A percentile compares a stretch with the other conserved stretches of the same genome.
phyloP scores from a whole-genome alignment of 78 protist species.

The Dictyostelium brefeldianum region DNA sequence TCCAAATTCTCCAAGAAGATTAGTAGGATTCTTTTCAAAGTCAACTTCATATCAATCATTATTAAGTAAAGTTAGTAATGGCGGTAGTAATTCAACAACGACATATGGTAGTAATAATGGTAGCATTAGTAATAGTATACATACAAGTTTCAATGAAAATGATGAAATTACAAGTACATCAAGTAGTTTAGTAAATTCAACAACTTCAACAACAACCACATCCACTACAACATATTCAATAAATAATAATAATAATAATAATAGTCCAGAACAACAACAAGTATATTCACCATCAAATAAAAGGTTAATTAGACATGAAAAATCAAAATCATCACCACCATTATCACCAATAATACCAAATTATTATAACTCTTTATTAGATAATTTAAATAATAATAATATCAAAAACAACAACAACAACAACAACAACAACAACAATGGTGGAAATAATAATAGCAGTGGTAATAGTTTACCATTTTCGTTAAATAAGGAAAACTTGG shows the following conservation, averaged over 20 bases:
- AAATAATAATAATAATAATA: background rate
- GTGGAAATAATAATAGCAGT: background rate
- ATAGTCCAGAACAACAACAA: background rate
- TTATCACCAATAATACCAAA: conserved; percentile 21
- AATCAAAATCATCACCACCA: conserved; percentile 45
- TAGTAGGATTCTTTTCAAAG: conserved; percentile 32
- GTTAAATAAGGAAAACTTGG: background rate
- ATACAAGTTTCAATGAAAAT: background rate
- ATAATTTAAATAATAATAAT: background rate
- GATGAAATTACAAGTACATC: background rate
- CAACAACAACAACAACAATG: background rate
- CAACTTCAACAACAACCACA: background rate
- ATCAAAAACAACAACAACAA: background rate
- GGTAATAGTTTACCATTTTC: background rate
- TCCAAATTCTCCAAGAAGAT: conserved; percentile 25
- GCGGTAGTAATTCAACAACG: background rate
- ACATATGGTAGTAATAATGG: background rate
- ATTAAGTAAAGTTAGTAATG: background rate
- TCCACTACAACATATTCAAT: no score
- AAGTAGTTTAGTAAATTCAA: background rate
- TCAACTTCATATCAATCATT: conserved; percentile 36
- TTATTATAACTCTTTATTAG: background rate
- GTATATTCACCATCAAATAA: background rate
- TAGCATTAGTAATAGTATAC: background rate
- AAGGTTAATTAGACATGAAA: conserved; percentile 17